Evolutionary conservation across 2,329 filamentous ascomycete genomes (phyloP).

Genomic region (Scortechinia acanthostroma): DNA sequence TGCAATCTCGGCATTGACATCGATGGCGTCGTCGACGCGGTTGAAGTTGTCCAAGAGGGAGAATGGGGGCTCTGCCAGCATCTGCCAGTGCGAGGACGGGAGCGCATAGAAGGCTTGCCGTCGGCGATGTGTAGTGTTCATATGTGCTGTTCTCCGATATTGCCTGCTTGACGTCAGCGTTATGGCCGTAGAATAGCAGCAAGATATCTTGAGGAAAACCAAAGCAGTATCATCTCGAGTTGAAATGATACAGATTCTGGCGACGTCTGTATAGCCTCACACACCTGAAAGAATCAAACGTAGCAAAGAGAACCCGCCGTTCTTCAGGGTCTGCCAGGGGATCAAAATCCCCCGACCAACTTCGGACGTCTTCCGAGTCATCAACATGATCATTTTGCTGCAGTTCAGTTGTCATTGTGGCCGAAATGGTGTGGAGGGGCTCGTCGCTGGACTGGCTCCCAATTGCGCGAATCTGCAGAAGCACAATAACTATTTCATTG

Average conservation of each 20-base stretch:
- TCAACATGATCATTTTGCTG: too few relatives aligned
- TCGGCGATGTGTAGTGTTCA: conserved; percentile 83
- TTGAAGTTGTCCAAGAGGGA: conserved; percentile 73
- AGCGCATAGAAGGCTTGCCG: conserved; percentile 90
- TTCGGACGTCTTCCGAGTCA: too few relatives aligned
- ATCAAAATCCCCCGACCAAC: conserved; percentile 57
- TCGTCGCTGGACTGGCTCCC: too few relatives aligned
- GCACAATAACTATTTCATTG: too few relatives aligned
- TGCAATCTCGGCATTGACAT: conserved; percentile 77
- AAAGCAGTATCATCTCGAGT: too few relatives aligned
- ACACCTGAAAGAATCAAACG: conserved; percentile 84
- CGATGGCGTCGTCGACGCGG: conserved; percentile 79
- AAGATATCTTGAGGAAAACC: too few relatives aligned
- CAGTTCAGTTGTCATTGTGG: too few relatives aligned
- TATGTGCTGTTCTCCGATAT: conserved; percentile 78
- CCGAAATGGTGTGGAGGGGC: too few relatives aligned
- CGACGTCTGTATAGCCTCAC: conserved; percentile 22
- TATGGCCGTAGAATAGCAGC: too few relatives aligned
- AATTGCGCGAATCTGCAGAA: too few relatives aligned
- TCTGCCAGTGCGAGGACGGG: conserved; percentile 73
- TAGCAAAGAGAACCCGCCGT: conserved; percentile 69
- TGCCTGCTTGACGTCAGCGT: too few relatives aligned
- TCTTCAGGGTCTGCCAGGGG: conserved; percentile 73
- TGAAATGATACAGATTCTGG: too few relatives aligned
- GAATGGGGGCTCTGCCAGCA: conserved; percentile 77